A percentile compares a stretch with the other conserved stretches of the same genome.
These are phyloP conservation scores for Phyllostachys edulis DNA, from an alignment of 176 grass and related monocot species.

Conservation along the genomic window DNA sequence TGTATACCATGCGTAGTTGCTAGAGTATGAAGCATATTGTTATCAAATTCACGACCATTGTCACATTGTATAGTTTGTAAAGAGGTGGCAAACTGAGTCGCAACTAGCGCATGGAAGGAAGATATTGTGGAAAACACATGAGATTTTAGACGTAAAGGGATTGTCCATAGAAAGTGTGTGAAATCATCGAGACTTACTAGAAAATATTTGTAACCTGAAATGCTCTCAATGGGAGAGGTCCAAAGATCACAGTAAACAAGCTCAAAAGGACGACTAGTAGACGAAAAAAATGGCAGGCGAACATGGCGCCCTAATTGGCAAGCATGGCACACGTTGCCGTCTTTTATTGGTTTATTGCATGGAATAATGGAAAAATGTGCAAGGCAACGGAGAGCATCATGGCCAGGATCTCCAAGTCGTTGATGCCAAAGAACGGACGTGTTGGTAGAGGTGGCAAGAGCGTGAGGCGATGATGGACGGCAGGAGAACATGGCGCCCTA, in stretches of 20 bases:
- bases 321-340: too few species aligned
- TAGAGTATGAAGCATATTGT: not conserved
- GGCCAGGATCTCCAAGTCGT: not conserved
- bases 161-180: not conserved
- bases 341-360: too few species aligned
- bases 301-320: not conserved
- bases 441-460: not conserved
- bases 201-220: not conserved
- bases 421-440: not conserved
- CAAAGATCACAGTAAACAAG: not conserved
- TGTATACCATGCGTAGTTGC: not conserved
- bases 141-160: not conserved
- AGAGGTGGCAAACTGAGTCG: not conserved
- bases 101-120: not conserved
- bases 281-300: not conserved
- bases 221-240: not conserved
- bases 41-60: not conserved
- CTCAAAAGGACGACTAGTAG: not conserved
- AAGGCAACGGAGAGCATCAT: too few species aligned
- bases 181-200: not conserved
- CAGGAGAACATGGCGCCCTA: not conserved
- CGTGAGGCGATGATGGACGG: too few species aligned
- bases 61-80: not conserved
- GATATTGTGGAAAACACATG: not conserved
- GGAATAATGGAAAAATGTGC: rapidly evolving